Base-by-base conservation (phyloP, 1,284 basidiomycete species). In the Apiotrichum gracile region DNA sequence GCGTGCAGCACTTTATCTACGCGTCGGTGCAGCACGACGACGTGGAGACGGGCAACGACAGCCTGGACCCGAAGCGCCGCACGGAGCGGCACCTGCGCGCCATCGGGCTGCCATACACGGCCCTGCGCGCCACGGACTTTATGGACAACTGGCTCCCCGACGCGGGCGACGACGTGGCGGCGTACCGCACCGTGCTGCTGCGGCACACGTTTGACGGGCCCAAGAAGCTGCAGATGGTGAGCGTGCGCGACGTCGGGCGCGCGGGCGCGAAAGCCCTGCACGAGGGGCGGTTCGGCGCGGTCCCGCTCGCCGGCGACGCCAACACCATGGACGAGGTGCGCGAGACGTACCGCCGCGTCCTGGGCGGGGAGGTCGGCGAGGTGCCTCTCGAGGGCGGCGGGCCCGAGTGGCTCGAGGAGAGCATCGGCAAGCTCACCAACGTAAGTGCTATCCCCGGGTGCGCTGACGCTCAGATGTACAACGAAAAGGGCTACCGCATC, bases 1-100 rank as follows among this genome's bases (percentile, higher is more conserved):
- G 72, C 31, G 74, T 77, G 27, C 62, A 75, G 57, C 75, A 77
- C 56, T 71, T 78, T 44, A 70, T 78, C 37, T 77, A 73, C 52
- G 73, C 62, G 29, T 63, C 62, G 1, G 51, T 47, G 19, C 56
- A 60, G 41, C 61, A 60, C 21, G 67, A 63, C 21, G 56, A 55
- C 14, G 47, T 51, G 7, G 49, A 60, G 38, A 50, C 47, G 10
- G 54, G 50, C 13, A 39, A 59, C n/a, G 55, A 59, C 21, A 65
- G 61, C 12, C 52, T 59, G 50, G 63, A 67, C 43, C 43, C 60
- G 34, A 69, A 69, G 56, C 59, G 63, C n/a, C 35, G 24, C 29
- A 22, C 34, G n/a, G 17, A 45, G n/a, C 13, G 24, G 29, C 41
- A 63, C 42, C 57, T 66, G 56, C 27, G 47, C 47, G 27, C 42